Evolutionary conservation across 2,329 filamentous ascomycete species (phyloP).

Genomic region (Colletotrichum gigasporum): DNA sequence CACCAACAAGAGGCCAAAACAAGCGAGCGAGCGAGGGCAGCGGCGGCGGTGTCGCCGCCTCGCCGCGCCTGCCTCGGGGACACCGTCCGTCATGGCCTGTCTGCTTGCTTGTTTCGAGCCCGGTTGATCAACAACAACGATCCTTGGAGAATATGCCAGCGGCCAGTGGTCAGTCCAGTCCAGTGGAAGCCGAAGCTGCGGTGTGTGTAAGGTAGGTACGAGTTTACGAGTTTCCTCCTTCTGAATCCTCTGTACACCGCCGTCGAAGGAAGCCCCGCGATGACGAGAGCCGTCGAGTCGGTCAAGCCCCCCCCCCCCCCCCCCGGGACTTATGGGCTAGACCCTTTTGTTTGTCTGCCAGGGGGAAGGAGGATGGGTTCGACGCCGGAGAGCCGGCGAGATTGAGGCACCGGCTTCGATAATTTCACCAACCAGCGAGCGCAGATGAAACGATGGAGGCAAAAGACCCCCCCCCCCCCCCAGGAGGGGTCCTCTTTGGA

Average conservation of each 20-base stretch:
- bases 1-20: neutral
- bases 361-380: neutral
- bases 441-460: neutral
- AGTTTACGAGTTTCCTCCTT: neutral
- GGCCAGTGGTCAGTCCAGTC: neutral
- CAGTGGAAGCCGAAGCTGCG: constrained; percentile 15
- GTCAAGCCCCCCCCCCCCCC: neutral
- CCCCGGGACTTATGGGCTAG: neutral
- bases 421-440: neutral
- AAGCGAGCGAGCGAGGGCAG: too few relatives aligned
- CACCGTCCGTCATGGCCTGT: too few relatives aligned
- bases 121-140: neutral
- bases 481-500: neutral
- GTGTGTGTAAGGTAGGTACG: neutral
- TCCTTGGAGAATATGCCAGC: neutral
- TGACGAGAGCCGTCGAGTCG: neutral
- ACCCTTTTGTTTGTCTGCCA: too few relatives aligned
- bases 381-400: neutral
- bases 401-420: neutral
- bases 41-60: neutral
- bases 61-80: neutral
- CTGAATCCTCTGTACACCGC: neutral
- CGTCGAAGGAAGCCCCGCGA: neutral
- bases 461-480: too few relatives aligned
- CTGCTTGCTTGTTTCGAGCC: neutral